A percentile compares a stretch with the other conserved stretches of the same genome.
These are phyloP conservation scores for Debaryomyces nepalensis DNA, from an alignment of 1,139 yeast genomes.

Conservation along the genomic window DNA sequence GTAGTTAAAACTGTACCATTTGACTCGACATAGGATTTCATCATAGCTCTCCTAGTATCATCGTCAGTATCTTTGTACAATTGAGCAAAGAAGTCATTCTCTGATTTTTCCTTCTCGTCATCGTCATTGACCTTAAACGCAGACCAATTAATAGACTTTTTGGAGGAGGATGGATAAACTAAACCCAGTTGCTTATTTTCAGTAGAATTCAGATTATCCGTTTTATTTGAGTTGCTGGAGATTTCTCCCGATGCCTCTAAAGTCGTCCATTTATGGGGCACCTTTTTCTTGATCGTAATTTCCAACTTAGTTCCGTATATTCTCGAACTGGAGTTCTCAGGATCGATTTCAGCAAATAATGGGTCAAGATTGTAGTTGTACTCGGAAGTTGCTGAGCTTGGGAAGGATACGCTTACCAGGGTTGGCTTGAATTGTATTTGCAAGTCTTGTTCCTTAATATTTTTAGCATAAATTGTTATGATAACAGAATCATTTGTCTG, in stretches of 20 bases:
- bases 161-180: constrained; percentile 67
- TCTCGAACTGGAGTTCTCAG: constrained; percentile 47
- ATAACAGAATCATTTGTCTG: constrained; percentile 63
- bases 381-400: constrained; percentile 49
- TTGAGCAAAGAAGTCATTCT: constrained; percentile 74
- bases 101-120: constrained; percentile 49
- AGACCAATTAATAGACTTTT: constrained; percentile 72
- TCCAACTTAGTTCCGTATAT: constrained; percentile 81
- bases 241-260: constrained; percentile 35
- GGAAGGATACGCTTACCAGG: constrained; percentile 47
- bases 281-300: constrained; percentile 49
- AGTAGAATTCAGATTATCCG: constrained; percentile 3
- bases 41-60: constrained; percentile 91
- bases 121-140: constrained; percentile 59
- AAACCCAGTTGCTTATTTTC: constrained; percentile 22
- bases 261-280: constrained; percentile 47
- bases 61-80: constrained; percentile 83
- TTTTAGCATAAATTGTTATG: constrained; percentile 74
- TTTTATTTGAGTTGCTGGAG: constrained; percentile 5
- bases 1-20: constrained; percentile 94
- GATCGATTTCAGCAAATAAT: constrained; percentile 55
- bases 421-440: constrained; percentile 37
- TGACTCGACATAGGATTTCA: constrained; percentile 93
- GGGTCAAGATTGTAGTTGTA: constrained; percentile 56
- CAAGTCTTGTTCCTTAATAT: constrained; percentile 53